Percentiles rank a stretch among this genome's conserved stretches.
phyloP scores from a whole-genome alignment of 805 yeast species.

The Zygotorulaspora danielsina region DNA sequence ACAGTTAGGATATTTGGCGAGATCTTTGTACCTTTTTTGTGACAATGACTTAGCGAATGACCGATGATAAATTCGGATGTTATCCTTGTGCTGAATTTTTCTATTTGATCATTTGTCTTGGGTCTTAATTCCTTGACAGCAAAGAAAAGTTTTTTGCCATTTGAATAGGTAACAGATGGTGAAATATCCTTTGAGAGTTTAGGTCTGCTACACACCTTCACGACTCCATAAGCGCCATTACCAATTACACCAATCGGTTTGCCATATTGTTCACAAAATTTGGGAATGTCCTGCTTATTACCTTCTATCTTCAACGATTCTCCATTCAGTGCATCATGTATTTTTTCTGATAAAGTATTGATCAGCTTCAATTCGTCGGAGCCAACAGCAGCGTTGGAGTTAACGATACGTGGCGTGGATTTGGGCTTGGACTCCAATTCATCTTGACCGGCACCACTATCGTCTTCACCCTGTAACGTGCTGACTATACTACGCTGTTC shows the following conservation, averaged over 20 bases:
- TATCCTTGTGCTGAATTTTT: constrained; percentile 84
- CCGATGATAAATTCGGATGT: constrained; percentile 87
- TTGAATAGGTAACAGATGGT: constrained; percentile 57
- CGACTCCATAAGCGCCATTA: constrained; percentile 95
- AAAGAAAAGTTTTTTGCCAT: constrained; percentile 63
- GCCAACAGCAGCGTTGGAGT: constrained; percentile 44
- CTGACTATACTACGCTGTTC: constrained; percentile 6
- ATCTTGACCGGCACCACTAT: constrained; percentile 6
- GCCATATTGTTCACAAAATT: constrained; percentile 46
- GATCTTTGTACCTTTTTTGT: constrained; percentile 37
- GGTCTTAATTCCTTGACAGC: constrained; percentile 83
- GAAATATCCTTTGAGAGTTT: constrained; percentile 10
- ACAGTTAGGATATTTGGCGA: constrained; percentile 68
- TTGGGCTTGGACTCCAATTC: not conserved
- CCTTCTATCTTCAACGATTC: constrained; percentile 16
- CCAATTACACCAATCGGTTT: constrained; percentile 58
- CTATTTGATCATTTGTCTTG: constrained; percentile 79
- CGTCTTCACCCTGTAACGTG: constrained; percentile 14
- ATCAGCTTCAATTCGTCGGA: constrained; percentile 46
- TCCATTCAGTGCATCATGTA: constrained; percentile 41
- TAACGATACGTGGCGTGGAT: constrained; percentile 24
- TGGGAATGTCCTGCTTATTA: constrained; percentile 14
- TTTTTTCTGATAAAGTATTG: constrained; percentile 44
- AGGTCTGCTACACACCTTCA: constrained; percentile 67
- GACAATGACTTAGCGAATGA: constrained; percentile 55